Base-by-base conservation (phyloP, 192 early-diverging fungal genomes). In the Entomortierella lignicola region DNA sequence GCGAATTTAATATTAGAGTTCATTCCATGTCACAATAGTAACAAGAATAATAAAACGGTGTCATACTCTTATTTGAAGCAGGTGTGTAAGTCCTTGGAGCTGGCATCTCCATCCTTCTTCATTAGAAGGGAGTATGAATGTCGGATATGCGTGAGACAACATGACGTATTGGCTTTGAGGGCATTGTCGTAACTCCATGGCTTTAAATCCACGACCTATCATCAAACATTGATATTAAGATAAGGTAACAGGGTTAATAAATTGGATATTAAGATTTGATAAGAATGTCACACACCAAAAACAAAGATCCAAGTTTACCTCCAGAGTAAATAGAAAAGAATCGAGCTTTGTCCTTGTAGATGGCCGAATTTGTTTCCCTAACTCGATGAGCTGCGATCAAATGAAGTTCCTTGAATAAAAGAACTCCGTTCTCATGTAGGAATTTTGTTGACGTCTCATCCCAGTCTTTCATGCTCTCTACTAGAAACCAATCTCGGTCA, bases 291-390 rank as follows among this genome's bases (percentile, higher is more conserved):
- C n/a, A n/a, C 30, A 11, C 10, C 52, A 44, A 39, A 20, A 63
- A 47, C n/a, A 31, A 21, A 43, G 13, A 8, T 29, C 26, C 13
- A 60, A 29, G 6, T 10, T 8, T 80, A 66, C 69, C 70, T 66
- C 77, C 69, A 55, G 77, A 63, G 70, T 71, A 81, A 17, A 81
- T 54, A 27, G 69, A 30, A 29, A 80, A 80, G 48, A 80, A 80
- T n/a, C 77, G 62, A 0, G 69, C 63, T 29, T 71, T 21, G 13
- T 26, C 42, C 10, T 58, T 52, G 39, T 71, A 68, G n/a, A 47
- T 32, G 26, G 20, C 20, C 37, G 20, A 27, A 11, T 56, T 41
- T 34, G 42, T 50, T n/a, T 81, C 77, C 44, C 66, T 69, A 12
- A 72, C 30, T n/a, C 77, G 63, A 55, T 65, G 67, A 21, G 58